Percentiles rank a stretch among this genome's conserved stretches.
Evolutionary conservation across 305 asterid genomes (phyloP).

Genomic region (Rubia peregrina): DNA sequence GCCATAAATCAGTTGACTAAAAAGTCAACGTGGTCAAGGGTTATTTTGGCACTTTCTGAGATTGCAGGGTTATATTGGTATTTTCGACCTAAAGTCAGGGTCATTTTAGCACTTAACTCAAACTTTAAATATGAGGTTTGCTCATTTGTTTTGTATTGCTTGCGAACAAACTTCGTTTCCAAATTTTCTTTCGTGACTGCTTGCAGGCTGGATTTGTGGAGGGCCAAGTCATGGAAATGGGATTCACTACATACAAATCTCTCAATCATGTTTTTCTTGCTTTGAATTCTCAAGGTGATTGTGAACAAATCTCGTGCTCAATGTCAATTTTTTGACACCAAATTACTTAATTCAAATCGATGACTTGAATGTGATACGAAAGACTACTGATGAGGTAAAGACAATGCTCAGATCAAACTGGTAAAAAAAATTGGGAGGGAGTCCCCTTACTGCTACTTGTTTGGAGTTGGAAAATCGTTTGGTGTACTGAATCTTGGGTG

Average conservation of each 20-base stretch:
- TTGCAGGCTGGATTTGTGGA: constrained; percentile 89
- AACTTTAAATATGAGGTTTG: not conserved
- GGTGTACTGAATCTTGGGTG: constrained; percentile 83
- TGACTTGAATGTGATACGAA: constrained; percentile 59
- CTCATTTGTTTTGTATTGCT: not conserved
- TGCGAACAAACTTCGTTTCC: constrained; percentile 9
- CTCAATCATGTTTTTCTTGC: not conserved
- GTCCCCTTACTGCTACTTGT: constrained; percentile 76
- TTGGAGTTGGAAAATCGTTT: constrained; percentile 54
- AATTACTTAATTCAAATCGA: constrained; percentile 53
- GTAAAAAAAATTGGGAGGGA: constrained; percentile 72
- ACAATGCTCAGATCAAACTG: constrained; percentile 64
- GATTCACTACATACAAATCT: constrained; percentile 43
- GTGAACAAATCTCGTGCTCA: constrained; percentile 85
- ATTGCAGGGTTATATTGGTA: too few relatives aligned
- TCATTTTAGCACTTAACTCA: too few relatives aligned
- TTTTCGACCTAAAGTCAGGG: too few relatives aligned
- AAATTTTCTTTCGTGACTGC: not conserved
- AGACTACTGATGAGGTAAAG: constrained; percentile 64
- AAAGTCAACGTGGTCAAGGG: too few relatives aligned
- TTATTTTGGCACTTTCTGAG: too few relatives aligned
- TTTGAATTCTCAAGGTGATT: constrained; percentile 51
- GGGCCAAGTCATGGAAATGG: constrained; percentile 92
- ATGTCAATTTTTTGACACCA: constrained; percentile 52
- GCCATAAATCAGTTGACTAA: too few relatives aligned